Evolutionary conservation across 1,139 yeast genomes (phyloP), one percentile per base, ranked within the genome.

Genomic region (Saccharomyces hybrid): DNA sequence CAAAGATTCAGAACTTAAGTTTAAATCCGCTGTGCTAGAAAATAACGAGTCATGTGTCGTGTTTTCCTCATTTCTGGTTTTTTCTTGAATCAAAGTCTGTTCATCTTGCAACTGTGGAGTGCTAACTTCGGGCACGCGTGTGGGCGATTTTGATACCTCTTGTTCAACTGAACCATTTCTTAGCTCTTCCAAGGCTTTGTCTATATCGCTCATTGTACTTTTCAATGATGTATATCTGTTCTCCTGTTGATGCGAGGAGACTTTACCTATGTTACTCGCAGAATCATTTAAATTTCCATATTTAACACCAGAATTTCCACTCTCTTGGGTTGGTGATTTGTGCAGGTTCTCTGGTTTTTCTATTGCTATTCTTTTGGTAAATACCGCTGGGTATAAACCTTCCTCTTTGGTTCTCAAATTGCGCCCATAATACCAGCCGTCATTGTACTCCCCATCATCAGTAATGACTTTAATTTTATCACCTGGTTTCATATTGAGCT

Each of bases 351-450:
- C 46, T 41, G 27, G 48, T 56, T 64, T 57, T 47, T 65, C 62
- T 49, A 66, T 61, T 29, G 70, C 70, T 14, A 71, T 61, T 4
- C 76, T 64, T 62, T 81, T 83, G 1, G 95, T 88, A 68, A 91
- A 93, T 11, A 89, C 81, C 65, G 86, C 87, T 9, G 99, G 99
- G 67, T 89, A 93, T 49, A 93, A 75, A 0, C 99, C 99, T 9
- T 88, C 90, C 56, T 81, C 79, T 51, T 80, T 80, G 0, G 91
- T 83, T 50, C 79, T 68, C 53, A 88, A 69, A 62, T 91, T 90
- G 59, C 84, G 84, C 8, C 98, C 97, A 86, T 80, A 80, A 66
- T 85, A 93, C 99, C 99, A 93, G n/a, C 98, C 98, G 70, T 93
- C 99, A 62, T 88, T 87, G 70, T 87, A 93, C 65, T 88, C 97